Base-by-base conservation (phyloP, 352 stramenopile genomes). In the Pythium biforme region DNA sequence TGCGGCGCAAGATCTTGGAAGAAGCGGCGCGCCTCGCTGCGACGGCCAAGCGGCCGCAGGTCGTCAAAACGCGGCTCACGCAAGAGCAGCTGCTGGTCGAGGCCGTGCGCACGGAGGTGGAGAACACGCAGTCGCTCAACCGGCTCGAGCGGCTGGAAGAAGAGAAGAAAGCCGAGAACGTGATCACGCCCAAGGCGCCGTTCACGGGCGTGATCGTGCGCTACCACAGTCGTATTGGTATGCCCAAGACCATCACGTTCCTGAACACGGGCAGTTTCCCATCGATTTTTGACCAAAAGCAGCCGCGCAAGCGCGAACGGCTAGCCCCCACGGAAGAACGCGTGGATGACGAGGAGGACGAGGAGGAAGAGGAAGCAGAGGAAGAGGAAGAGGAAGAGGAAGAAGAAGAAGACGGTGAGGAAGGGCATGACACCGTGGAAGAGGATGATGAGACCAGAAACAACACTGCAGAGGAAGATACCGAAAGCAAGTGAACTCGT, bases 181-280 rank as follows among this genome's bases (percentile, higher is more conserved):
- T 59, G 15, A 70, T 75, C 14, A 72, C 79, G 10, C 86, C 86
- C 12, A 94, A 92, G 59, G 75, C 75, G 11, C 85, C 83, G 55
- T 85, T 81, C 64, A 88, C 78, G 15, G 81, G 80, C n/a, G 64
- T 75, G 10, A 84, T 89, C 63, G 75, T 94, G 40, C 69, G 83
- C 31, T 88, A 86, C 49, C 73, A 88, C 62, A 94, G 86, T 49
- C 74, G 73, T 15, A 58, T 92, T 2, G 79, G 75, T 19, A 59
- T 65, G 23, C 80, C 79, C 10, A 92, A 92, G 66, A 89, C 79
- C 20, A 91, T 94, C 62, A 94, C 83, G 53, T 94, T 94, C 46
- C 55, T 94, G 14, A 92, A 94, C 40, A 73, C 82, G 19, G 39
- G 68, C 22, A 72, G 76, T n/a, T 92, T 83, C 41, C 86, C 86